A percentile compares a stretch with the other conserved stretches of the same genome.
phyloP scores from a whole-genome alignment of 768 basidiomycete genomes.

The Termitomyces sp. region DNA sequence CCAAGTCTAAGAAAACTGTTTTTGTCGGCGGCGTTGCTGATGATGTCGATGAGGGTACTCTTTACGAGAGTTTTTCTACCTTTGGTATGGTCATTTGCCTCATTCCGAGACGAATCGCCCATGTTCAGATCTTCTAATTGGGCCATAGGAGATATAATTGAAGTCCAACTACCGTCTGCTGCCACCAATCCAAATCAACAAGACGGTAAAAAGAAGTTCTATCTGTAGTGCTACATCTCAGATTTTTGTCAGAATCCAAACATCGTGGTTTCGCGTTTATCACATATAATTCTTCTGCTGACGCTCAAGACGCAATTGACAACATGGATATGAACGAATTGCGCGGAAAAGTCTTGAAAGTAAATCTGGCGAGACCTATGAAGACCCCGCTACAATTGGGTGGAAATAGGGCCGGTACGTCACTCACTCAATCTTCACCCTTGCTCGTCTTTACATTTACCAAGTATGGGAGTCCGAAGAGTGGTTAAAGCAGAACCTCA shows the following conservation, averaged over 20 bases:
- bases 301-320: constrained; percentile 96
- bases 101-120: background rate
- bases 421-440: background rate
- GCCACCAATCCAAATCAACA: constrained; percentile 59
- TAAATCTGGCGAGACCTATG: constrained; percentile 80
- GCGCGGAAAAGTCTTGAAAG: constrained; percentile 70
- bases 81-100: constrained; percentile 58
- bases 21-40: constrained; percentile 82
- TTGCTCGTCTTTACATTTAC: background rate
- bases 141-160: constrained; percentile 79
- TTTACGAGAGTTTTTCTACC: constrained; percentile 78
- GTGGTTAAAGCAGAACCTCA: constrained; percentile 80
- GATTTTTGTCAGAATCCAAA: constrained; percentile 45
- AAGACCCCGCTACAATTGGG: constrained; percentile 62
- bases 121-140: constrained; percentile 8
- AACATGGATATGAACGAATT: constrained; percentile 97
- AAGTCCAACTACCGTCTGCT: constrained; percentile 84
- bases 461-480: constrained; percentile 98
- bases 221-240: background rate
- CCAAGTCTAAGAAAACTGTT: constrained; percentile 80
- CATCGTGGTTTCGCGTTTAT: constrained; percentile 95
- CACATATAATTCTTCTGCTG: constrained; percentile 71
- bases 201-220: constrained; percentile 36
- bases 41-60: constrained; percentile 71
- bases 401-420: constrained; percentile 74